phyloP scores from a whole-genome alignment of 208 protist genomes.

The Trypanosoma cruzi region DNA sequence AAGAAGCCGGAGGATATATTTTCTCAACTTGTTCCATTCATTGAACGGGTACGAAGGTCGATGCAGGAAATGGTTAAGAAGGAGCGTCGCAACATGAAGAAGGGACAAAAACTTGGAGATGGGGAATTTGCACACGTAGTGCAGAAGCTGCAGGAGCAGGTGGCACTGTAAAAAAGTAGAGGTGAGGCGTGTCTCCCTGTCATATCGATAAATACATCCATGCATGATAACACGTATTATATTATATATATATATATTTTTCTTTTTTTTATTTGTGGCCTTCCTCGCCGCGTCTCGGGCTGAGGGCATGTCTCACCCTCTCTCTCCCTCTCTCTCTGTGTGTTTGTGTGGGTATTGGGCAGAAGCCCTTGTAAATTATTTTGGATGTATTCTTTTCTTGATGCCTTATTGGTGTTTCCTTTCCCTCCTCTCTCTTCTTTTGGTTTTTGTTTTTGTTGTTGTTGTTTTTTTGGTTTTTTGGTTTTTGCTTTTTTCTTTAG shows the following conservation, averaged over 20 bases:
- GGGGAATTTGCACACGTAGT: constrained; percentile 31
- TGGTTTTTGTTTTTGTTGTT: constrained; percentile 7
- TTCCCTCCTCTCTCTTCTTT: no score
- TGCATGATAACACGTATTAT: no score
- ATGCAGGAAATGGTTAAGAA: constrained; percentile 30
- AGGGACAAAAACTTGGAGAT: constrained; percentile 35
- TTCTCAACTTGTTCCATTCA: constrained; percentile 30
- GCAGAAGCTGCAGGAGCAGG: constrained; percentile 30
- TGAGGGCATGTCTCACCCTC: not conserved
- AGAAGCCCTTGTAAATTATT: no score
- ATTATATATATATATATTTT: not conserved
- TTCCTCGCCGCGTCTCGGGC: no score
- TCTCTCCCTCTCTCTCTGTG: not conserved
- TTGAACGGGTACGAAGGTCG: constrained; percentile 27
- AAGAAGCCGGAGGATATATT: constrained; percentile 37
- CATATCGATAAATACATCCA: no score
- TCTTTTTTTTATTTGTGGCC: not conserved
- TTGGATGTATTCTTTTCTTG: no score
- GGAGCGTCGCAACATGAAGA: constrained; percentile 23
- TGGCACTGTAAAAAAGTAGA: constrained; percentile 10
- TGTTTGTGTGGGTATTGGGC: not conserved
- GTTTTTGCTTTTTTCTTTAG: not conserved
- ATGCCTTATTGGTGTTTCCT: no score
- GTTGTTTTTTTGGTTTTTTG: constrained; percentile 2
- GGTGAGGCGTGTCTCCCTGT: not conserved